Percentiles rank a stretch among this genome's conserved stretches.
Conservation (phyloP, 352 stramenopile genomes). For the Blastocystis sp. region DNA sequence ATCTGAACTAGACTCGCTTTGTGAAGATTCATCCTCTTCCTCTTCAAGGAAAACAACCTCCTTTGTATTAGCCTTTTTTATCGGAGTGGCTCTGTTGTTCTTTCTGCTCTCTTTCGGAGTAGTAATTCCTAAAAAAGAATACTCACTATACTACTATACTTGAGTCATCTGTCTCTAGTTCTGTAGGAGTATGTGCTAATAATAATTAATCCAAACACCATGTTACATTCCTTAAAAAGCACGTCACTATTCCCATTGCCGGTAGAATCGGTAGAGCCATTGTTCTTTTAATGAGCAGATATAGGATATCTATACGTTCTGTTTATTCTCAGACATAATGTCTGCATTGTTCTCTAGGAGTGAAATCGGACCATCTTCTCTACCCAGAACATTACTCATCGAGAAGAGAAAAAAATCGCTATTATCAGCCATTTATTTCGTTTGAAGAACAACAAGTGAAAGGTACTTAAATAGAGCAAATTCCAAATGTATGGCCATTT, state of each 20-base stretch:
- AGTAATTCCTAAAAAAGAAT: neutral
- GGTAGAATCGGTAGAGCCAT: neutral
- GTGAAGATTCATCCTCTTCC: neutral
- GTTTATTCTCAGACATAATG: neutral
- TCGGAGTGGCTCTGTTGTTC: neutral
- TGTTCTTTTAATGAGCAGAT: neutral
- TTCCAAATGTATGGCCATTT: neutral
- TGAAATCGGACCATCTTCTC: neutral
- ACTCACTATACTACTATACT: neutral
- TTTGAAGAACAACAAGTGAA: neutral
- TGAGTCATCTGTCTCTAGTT: neutral
- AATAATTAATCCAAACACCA: neutral
- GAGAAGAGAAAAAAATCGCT: neutral
- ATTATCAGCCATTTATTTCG: neutral
- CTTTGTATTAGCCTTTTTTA: slow-evolving; percentile 22
- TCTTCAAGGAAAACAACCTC: slow-evolving; percentile 34
- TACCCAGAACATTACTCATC: neutral
- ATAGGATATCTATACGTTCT: neutral
- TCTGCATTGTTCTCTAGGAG: neutral
- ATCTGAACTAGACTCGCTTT: neutral
- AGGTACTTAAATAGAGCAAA: neutral
- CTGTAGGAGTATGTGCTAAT: slow-evolving; percentile 45
- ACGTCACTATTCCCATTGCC: neutral
- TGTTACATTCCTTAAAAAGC: slow-evolving; percentile 4
- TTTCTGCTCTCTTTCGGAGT: neutral